A percentile compares a stretch with the other conserved stretches of the same genome.
These are phyloP conservation scores for Alloteropsis semialata DNA, from an alignment of 176 grass and related monocot species.

Conservation along the genomic window DNA sequence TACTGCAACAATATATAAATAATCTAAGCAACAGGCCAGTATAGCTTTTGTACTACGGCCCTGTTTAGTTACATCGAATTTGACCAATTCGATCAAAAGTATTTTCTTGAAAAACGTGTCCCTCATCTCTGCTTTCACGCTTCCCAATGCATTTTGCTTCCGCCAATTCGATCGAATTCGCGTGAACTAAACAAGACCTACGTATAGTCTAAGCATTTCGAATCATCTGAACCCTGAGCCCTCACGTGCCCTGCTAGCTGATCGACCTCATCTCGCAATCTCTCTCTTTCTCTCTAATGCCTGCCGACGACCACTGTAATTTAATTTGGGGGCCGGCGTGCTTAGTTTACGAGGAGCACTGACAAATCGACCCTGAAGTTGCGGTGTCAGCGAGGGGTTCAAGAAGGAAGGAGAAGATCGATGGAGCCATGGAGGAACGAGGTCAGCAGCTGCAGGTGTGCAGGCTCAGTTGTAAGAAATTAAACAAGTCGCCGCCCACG, in stretches of 20 bases:
- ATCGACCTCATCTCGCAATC: slow-evolving; percentile 14
- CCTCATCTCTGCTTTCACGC: too few relatives aligned
- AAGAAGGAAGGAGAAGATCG: not conserved
- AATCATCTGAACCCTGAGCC: slow-evolving; percentile 30
- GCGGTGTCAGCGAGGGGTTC: slow-evolving; percentile 33
- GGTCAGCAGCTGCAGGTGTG: not conserved
- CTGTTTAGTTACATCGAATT: too few relatives aligned
- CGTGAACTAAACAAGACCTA: too few relatives aligned
- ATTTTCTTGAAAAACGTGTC: too few relatives aligned
- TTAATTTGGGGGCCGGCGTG: not conserved
- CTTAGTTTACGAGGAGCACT: slow-evolving; percentile 14
- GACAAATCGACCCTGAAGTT: slow-evolving; percentile 36
- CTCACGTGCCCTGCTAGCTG: slow-evolving; percentile 35
- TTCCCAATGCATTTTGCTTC: too few relatives aligned
- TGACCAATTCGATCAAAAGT: too few relatives aligned
- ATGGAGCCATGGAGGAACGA: too few relatives aligned
- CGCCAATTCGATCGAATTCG: too few relatives aligned
- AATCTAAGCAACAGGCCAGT: not conserved
- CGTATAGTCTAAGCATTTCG: slow-evolving; percentile 31
- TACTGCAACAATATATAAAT: not conserved
- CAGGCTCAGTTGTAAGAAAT: not conserved
- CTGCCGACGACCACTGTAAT: not conserved
- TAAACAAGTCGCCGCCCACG: slow-evolving; percentile 4
- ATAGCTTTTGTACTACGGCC: too few relatives aligned
- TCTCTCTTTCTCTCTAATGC: not conserved